Conservation (phyloP, 1,284 basidiomycete genomes). For the Baeospora myosura region DNA sequence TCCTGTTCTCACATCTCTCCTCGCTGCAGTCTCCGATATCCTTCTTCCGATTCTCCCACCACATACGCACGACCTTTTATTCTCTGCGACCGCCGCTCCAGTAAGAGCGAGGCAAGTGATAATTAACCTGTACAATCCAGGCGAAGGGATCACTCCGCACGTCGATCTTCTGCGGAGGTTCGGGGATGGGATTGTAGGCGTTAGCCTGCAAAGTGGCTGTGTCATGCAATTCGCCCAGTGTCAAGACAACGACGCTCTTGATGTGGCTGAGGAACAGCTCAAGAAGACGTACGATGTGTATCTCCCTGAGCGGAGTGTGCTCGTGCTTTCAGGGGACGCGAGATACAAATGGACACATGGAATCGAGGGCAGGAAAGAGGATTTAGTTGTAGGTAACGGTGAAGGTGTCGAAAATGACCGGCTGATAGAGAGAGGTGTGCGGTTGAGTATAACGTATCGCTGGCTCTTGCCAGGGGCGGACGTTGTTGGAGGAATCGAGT, state of each 20-base stretch:
- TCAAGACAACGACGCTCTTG: conserved; percentile 13
- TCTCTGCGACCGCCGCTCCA: conserved; percentile 17
- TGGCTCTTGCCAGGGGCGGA: conserved; percentile 75
- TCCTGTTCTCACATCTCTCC: conserved; percentile 42
- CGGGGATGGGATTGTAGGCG: conserved; percentile 74
- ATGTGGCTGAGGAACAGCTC: conserved; percentile 6
- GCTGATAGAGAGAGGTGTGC: conserved; percentile 44
- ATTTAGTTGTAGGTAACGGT: conserved; percentile 34
- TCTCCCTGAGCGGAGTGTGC: conserved; percentile 57
- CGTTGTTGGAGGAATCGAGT: conserved; percentile 62
- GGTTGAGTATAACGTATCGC: conserved; percentile 73
- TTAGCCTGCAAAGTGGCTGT: conserved; percentile 66
- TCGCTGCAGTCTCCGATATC: conserved; percentile 40
- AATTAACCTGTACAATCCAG: conserved; percentile 70
- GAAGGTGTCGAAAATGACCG: conserved; percentile 17
- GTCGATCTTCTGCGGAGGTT: conserved; percentile 71
- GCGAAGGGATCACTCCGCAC: conserved; percentile 75
- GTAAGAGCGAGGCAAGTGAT: conserved; percentile 66
- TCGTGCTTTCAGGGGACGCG: conserved; percentile 70
- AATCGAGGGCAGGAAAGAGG: conserved; percentile 47
- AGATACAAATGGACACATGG: conserved; percentile 64
- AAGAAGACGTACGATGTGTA: conserved; percentile 39
- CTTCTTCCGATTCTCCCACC: conserved; percentile 41
- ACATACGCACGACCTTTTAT: conserved; percentile 28
- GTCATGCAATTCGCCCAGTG: conserved; percentile 60